These are phyloP conservation scores for Brassica hybrid DNA, from an alignment of 441 rosid species.

Conservation along the genomic window DNA sequence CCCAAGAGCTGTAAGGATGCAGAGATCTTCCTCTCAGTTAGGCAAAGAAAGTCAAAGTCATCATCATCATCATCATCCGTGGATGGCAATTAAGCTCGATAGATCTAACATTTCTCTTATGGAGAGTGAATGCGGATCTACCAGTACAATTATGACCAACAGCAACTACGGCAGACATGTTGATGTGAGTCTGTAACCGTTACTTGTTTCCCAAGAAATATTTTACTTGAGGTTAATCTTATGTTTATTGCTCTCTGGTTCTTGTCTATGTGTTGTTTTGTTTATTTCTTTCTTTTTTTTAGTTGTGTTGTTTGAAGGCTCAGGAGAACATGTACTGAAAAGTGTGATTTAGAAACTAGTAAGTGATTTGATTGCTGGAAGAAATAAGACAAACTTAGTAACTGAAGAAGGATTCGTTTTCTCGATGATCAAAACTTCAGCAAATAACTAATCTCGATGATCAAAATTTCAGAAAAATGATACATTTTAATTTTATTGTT, in stretches of 20 bases:
- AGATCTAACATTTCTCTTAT: constrained; percentile 65
- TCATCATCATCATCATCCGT: constrained; percentile 62
- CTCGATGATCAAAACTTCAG: constrained; percentile 14
- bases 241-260: background rate
- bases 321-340: constrained; percentile 35
- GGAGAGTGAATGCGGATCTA: constrained; percentile 87
- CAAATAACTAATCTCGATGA: background rate
- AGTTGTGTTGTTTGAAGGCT: constrained; percentile 21
- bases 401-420: constrained; percentile 13
- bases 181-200: constrained; percentile 53
- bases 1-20: constrained; percentile 76
- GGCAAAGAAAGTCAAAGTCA: constrained; percentile 49
- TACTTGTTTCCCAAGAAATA: constrained; percentile 30
- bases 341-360: background rate
- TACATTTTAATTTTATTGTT: too few relatives aligned
- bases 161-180: constrained; percentile 68
- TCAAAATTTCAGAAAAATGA: too few relatives aligned
- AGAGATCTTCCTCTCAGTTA: constrained; percentile 77
- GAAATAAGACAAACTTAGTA: constrained; percentile 6
- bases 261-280: constrained; percentile 1
- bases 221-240: background rate
- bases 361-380: constrained; percentile 3
- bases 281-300: background rate
- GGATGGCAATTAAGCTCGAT: constrained; percentile 81
- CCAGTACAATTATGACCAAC: constrained; percentile 77